A percentile compares a stretch with the other conserved stretches of the same genome.
Evolutionary conservation across 2,329 filamentous ascomycete species (phyloP).

Genomic region (Mollisia scopiformis): DNA sequence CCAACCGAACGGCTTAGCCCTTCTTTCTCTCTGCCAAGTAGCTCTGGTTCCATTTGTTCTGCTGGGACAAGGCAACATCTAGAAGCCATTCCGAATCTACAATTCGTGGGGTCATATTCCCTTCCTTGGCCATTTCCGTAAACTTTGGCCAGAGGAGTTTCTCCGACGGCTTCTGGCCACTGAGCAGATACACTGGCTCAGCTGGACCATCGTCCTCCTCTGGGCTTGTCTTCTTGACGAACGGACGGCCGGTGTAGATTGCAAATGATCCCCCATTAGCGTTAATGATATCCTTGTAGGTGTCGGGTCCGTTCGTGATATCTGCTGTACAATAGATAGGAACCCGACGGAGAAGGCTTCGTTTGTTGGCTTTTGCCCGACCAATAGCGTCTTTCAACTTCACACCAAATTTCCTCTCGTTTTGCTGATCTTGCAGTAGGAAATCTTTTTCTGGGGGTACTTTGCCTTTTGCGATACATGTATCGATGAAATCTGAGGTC

Average conservation of each 20-base stretch:
- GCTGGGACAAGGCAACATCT: conserved; percentile 86
- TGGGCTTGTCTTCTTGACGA: conserved; percentile 63
- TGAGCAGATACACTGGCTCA: conserved; percentile 83
- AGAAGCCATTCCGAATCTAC: conserved; percentile 89
- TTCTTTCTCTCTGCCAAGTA: conserved; percentile 48
- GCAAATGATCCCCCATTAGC: conserved; percentile 86
- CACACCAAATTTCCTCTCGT: conserved; percentile 73
- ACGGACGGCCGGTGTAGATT: conserved; percentile 72
- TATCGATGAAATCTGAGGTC: conserved; percentile 76
- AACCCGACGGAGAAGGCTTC: conserved; percentile 73
- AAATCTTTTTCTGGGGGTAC: conserved; percentile 68
- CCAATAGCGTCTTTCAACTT: conserved; percentile 68
- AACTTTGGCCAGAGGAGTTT: conserved; percentile 80
- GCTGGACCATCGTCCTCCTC: conserved; percentile 62
- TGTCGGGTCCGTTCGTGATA: conserved; percentile 80
- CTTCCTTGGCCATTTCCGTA: conserved; percentile 73
- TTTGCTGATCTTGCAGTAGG: conserved; percentile 69
- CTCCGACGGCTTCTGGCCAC: conserved; percentile 68
- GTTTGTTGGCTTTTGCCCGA: conserved; percentile 75
- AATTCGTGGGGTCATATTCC: conserved; percentile 79
- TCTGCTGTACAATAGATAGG: conserved; percentile 83
- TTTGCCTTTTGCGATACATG: conserved; percentile 70
- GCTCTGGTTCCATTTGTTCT: conserved; percentile 67
- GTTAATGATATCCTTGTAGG: conserved; percentile 82
- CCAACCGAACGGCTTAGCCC: background rate